phyloP scores from a whole-genome alignment of 345 rosid species.

The Firmiana major region DNA sequence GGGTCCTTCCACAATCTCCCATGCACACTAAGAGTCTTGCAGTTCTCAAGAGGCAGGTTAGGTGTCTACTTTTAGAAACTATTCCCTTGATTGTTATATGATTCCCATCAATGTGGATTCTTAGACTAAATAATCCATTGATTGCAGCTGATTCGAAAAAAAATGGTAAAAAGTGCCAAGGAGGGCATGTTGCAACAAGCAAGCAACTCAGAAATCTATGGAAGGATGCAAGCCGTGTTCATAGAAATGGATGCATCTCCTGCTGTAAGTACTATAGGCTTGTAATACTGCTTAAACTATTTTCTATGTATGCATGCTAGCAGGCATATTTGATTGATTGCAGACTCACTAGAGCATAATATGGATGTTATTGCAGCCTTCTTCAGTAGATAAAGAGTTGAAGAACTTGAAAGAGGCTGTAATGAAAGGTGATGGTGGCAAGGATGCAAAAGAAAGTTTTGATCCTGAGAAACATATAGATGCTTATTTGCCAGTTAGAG shows the following conservation, averaged over 20 bases:
- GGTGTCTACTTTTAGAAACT: background rate
- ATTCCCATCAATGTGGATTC: background rate
- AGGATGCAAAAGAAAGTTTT: slow-evolving; percentile 40
- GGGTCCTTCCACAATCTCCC: slow-evolving; percentile 83
- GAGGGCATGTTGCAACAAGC: slow-evolving; percentile 57
- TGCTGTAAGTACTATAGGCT: slow-evolving; percentile 28
- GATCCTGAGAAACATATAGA: slow-evolving; percentile 73
- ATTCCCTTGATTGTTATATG: slow-evolving; percentile 8
- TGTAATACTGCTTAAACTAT: background rate
- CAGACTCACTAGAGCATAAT: slow-evolving; percentile 15
- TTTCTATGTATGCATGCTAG: background rate
- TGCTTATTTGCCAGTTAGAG: slow-evolving; percentile 66
- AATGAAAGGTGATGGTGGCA: slow-evolving; percentile 54
- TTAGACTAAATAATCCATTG: slow-evolving; percentile 4
- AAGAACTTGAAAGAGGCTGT: slow-evolving; percentile 65
- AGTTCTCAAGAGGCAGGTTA: slow-evolving; percentile 63
- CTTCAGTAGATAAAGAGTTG: slow-evolving; percentile 54
- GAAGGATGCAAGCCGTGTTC: slow-evolving; percentile 76
- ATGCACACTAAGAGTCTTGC: slow-evolving; percentile 91
- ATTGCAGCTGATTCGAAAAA: slow-evolving; percentile 53
- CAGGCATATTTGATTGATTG: background rate
- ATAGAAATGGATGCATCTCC: slow-evolving; percentile 60
- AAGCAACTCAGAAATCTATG: slow-evolving; percentile 65
- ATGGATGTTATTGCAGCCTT: slow-evolving; percentile 32
- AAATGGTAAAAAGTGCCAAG: slow-evolving; percentile 74